These are phyloP conservation scores for Omphalea diandra DNA, from an alignment of 441 rosid species.

Conservation along the genomic window DNA sequence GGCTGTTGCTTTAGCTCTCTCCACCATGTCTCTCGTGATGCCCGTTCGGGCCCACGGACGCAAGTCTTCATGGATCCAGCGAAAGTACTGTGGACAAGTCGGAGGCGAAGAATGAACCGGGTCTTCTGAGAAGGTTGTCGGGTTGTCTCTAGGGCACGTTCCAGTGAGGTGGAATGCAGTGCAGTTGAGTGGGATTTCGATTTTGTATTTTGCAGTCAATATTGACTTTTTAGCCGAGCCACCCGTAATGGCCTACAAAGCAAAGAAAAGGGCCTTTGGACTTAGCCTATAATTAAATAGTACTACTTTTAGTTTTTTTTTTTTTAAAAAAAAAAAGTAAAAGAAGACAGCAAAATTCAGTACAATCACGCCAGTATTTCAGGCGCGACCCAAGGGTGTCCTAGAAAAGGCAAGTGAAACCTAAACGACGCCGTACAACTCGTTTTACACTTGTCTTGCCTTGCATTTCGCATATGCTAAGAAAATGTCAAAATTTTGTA, in stretches of 20 bases:
- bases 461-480: background rate
- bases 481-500: background rate
- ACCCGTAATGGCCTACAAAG: conserved; percentile 23
- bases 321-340: background rate
- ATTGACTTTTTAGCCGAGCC: conserved; percentile 12
- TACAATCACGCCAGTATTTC: background rate
- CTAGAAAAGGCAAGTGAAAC: background rate
- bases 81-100: conserved; percentile 64
- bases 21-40: conserved; percentile 51
- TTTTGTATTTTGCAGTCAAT: background rate
- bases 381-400: background rate
- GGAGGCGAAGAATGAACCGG: conserved; percentile 20
- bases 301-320: background rate
- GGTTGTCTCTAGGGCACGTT: conserved; percentile 44
- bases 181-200: conserved; percentile 47
- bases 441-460: too few relatives aligned
- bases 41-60: conserved; percentile 62
- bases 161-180: conserved; percentile 24
- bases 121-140: conserved; percentile 10
- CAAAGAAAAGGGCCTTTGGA: background rate
- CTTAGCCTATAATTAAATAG: background rate
- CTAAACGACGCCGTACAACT: background rate
- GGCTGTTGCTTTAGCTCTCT: conserved; percentile 44
- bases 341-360: background rate
- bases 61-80: conserved; percentile 73